Percentiles rank a stretch among this genome's conserved stretches.
Evolutionary conservation across 768 basidiomycete genomes (phyloP).

Genomic region (Mycena floridula): DNA sequence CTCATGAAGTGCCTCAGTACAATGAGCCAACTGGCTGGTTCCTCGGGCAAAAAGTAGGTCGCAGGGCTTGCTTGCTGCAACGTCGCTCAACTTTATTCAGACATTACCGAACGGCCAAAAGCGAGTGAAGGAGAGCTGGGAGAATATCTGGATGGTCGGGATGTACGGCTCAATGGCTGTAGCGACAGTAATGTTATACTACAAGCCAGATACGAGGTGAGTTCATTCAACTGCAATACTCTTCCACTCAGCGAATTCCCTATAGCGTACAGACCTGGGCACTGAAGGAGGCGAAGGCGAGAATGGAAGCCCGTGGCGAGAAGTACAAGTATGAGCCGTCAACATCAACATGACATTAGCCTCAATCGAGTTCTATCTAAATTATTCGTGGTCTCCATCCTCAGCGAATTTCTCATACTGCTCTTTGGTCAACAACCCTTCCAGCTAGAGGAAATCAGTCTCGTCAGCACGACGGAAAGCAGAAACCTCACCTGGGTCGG

Average conservation of each 20-base stretch:
- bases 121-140: slow-evolving; percentile 86
- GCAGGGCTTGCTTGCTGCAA: neutral
- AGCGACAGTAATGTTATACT: slow-evolving; percentile 72
- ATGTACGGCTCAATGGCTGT: slow-evolving; percentile 87
- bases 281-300: slow-evolving; percentile 77
- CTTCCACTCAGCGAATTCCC: neutral
- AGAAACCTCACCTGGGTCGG: slow-evolving; percentile 59
- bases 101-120: slow-evolving; percentile 77
- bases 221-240: too few relatives aligned
- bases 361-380: slow-evolving; percentile 1
- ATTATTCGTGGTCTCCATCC: slow-evolving; percentile 8
- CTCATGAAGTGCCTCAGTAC: slow-evolving; percentile 75
- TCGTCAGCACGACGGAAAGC: neutral
- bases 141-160: slow-evolving; percentile 83
- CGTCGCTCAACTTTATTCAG: slow-evolving; percentile 27
- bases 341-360: slow-evolving; percentile 15
- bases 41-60: slow-evolving; percentile 81
- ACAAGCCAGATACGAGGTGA: slow-evolving; percentile 92
- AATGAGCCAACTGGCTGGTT: slow-evolving; percentile 86
- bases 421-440: slow-evolving; percentile 64
- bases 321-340: slow-evolving; percentile 76
- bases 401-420: slow-evolving; percentile 46
- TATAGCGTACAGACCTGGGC: slow-evolving; percentile 90
- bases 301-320: slow-evolving; percentile 93
- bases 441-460: slow-evolving; percentile 42